phyloP scores from a whole-genome alignment of 176 grass and related monocot genomes.

The Puccinellia tenuiflora region DNA sequence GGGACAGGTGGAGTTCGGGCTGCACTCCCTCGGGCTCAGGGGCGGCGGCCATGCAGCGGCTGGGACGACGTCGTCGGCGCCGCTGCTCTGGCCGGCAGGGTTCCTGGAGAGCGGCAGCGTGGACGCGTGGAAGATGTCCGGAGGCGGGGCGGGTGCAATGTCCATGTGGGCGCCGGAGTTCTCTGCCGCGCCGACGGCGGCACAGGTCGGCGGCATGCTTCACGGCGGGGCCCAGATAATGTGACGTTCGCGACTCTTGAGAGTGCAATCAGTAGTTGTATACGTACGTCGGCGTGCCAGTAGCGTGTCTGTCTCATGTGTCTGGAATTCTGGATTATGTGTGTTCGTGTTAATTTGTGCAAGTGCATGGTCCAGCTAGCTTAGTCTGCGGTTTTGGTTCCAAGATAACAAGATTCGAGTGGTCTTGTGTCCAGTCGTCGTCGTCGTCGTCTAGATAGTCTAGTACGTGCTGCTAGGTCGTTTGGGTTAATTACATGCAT shows the following conservation, averaged over 20 bases:
- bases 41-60: background rate
- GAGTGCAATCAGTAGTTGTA: background rate
- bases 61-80: background rate
- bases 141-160: background rate
- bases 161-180: slow-evolving; percentile 63
- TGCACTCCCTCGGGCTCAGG: slow-evolving; percentile 24
- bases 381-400: slow-evolving; percentile 7
- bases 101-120: background rate
- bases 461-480: background rate
- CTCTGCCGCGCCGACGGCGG: background rate
- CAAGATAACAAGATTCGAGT: background rate
- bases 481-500: background rate
- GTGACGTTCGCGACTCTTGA: slow-evolving; percentile 4
- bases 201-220: slow-evolving; percentile 26
- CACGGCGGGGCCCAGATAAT: slow-evolving; percentile 24
- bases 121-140: slow-evolving; percentile 42
- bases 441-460: background rate
- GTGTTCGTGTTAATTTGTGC: background rate
- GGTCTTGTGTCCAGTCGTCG: background rate
- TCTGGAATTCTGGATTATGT: background rate
- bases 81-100: slow-evolving; percentile 25
- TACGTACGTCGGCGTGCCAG: background rate
- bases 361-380: background rate
- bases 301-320: background rate
- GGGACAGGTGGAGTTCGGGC: slow-evolving; percentile 10